These are phyloP conservation scores for Globisporangium viniferum DNA, from an alignment of 352 stramenopile species.

Conservation along the genomic window DNA sequence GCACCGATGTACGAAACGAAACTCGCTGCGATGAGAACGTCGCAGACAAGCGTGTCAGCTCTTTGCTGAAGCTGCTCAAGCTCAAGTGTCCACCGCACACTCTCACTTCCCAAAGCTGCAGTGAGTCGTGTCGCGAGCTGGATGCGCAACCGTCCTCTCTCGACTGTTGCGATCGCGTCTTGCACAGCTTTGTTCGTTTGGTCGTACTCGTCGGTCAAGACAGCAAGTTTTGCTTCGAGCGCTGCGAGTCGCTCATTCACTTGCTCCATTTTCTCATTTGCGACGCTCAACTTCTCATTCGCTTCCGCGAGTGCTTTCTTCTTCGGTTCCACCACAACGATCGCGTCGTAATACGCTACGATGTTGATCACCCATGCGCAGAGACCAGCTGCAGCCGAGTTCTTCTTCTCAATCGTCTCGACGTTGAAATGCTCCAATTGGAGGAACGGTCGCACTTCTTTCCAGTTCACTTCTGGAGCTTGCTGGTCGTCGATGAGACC, in stretches of 20 bases:
- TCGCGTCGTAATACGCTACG: slow-evolving; percentile 93
- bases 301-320: slow-evolving; percentile 75
- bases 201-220: slow-evolving; percentile 80
- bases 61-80: slow-evolving; percentile 74
- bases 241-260: slow-evolving; percentile 88
- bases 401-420: slow-evolving; percentile 82
- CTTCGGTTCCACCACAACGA: slow-evolving; percentile 93
- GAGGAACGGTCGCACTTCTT: slow-evolving; percentile 77
- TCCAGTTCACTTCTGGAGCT: slow-evolving; percentile 77
- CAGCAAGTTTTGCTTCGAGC: slow-evolving; percentile 86
- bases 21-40: slow-evolving; percentile 89
- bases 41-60: slow-evolving; percentile 80
- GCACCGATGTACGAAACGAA: slow-evolving; percentile 94
- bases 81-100: slow-evolving; percentile 87
- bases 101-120: slow-evolving; percentile 91
- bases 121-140: slow-evolving; percentile 91
- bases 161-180: slow-evolving; percentile 85
- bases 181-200: slow-evolving; percentile 88
- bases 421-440: slow-evolving; percentile 79
- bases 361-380: slow-evolving; percentile 90
- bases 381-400: slow-evolving; percentile 68
- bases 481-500: slow-evolving; percentile 55
- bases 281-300: slow-evolving; percentile 75
- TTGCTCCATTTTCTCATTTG: slow-evolving; percentile 84
- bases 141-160: slow-evolving; percentile 85